Conservation (phyloP, 2,329 filamentous ascomycete genomes). For the Neonectria coccinea region DNA sequence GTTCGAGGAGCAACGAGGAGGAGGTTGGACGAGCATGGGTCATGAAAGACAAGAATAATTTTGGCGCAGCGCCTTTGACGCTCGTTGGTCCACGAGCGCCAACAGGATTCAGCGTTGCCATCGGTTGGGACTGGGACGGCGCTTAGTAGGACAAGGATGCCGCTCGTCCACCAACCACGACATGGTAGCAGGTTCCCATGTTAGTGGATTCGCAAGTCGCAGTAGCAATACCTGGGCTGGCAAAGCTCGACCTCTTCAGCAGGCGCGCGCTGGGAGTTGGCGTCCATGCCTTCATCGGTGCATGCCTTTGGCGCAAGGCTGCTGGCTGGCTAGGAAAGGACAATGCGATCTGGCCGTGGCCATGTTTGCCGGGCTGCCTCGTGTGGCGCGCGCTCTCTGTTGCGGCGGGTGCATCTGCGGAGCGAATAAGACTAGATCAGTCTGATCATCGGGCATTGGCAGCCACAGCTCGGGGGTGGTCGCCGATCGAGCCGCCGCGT, state of each 20-base stretch:
- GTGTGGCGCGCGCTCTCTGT: constrained; percentile 30
- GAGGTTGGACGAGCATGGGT: constrained; percentile 17
- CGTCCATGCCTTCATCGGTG: constrained; percentile 19
- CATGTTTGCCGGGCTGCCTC: constrained; percentile 21
- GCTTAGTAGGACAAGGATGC: constrained; percentile 37
- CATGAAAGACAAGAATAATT: constrained; percentile 18
- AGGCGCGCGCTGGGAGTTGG: constrained; percentile 20
- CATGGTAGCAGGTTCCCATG: constrained; percentile 8
- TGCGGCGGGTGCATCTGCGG: constrained; percentile 20
- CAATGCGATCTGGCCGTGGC: constrained; percentile 11
- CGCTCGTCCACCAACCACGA: constrained; percentile 18
- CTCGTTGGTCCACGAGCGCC: constrained; percentile 31
- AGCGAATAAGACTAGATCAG: constrained; percentile 19
- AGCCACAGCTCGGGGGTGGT: constrained; percentile 29
- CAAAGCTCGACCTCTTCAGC: constrained; percentile 16
- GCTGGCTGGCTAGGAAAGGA: constrained; percentile 20
- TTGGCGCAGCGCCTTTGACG: constrained; percentile 26
- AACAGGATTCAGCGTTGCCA: constrained; percentile 23
- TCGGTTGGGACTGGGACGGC: constrained; percentile 20
- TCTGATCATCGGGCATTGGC: constrained; percentile 25
- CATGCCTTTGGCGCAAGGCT: constrained; percentile 3
- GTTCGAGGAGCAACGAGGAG: constrained; percentile 8
- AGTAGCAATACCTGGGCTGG: constrained; percentile 20
- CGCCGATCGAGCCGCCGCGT: constrained; percentile 21
- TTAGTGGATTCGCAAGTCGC: constrained; percentile 10